Percentiles rank a stretch among this genome's conserved stretches.
phyloP scores from a whole-genome alignment of 495 filamentous ascomycete genomes.

The Talaromyces nanjingensis region DNA sequence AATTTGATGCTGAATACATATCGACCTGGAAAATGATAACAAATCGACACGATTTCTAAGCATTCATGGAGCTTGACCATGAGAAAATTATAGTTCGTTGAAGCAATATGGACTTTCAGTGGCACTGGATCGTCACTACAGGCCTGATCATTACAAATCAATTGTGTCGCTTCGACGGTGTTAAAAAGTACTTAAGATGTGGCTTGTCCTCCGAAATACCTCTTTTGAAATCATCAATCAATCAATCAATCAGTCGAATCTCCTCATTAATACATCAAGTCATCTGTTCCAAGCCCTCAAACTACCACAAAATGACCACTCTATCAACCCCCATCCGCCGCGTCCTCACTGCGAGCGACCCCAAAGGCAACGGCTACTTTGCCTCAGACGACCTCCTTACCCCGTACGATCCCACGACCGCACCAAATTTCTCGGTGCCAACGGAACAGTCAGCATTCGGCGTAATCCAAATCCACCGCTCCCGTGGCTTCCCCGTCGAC shows the following conservation, averaged over 20 bases:
- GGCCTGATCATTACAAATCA: not conserved
- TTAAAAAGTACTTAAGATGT: not conserved
- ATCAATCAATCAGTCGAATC: not conserved
- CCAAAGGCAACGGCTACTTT: slow-evolving; percentile 18
- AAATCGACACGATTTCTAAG: not conserved
- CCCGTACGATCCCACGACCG: slow-evolving; percentile 20
- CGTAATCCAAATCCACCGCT: slow-evolving; percentile 22
- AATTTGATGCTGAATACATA: not conserved
- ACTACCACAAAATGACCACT: not conserved
- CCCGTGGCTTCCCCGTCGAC: slow-evolving; percentile 19
- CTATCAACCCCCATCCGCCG: slow-evolving; percentile 17
- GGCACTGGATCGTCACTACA: not conserved
- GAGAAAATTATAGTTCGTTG: not conserved
- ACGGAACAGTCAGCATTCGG: slow-evolving; percentile 17
- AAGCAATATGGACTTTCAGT: not conserved
- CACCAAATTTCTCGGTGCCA: slow-evolving; percentile 15
- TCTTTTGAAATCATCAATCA: not conserved
- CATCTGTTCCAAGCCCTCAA: not conserved
- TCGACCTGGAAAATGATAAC: not conserved
- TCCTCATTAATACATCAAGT: not conserved
- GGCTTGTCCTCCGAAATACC: not conserved
- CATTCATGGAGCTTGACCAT: not conserved
- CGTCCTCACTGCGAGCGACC: slow-evolving; percentile 14
- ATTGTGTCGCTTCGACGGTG: not conserved
- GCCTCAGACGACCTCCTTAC: slow-evolving; percentile 17